Evolutionary conservation across 371 early-diverging fungal species (phyloP).

Genomic region (Mucor plumbeus): DNA sequence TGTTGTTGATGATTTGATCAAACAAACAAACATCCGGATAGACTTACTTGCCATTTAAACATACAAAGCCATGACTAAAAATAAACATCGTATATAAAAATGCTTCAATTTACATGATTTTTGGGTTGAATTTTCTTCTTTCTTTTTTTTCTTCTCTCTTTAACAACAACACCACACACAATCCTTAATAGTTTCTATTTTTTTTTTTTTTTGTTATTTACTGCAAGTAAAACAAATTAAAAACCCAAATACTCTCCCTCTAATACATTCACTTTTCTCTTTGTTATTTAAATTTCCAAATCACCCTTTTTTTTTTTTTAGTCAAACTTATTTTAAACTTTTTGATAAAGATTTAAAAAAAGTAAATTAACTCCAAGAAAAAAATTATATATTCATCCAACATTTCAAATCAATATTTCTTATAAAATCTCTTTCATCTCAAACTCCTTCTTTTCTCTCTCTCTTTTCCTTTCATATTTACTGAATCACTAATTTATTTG

Average conservation of each 20-base stretch:
- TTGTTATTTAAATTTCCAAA: not conserved
- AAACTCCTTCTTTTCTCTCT: constrained; percentile 2
- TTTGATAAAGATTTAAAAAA: constrained; percentile 28
- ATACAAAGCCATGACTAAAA: constrained; percentile 8
- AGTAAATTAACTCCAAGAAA: constrained; percentile 9
- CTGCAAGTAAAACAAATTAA: constrained; percentile 1
- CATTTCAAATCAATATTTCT: constrained; percentile 15
- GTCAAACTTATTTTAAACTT: constrained; percentile 28
- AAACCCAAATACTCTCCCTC: constrained; percentile 23
- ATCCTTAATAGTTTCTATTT: constrained; percentile 9
- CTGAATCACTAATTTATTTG: constrained; percentile 6
- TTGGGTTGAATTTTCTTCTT: constrained; percentile 8
- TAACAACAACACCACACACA: constrained; percentile 2
- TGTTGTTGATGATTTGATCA: not conserved
- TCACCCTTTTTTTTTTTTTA: constrained; percentile 19
- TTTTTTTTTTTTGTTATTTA: constrained; percentile 9
- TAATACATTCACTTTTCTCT: constrained; percentile 16
- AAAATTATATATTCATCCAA: not conserved
- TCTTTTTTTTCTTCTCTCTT: constrained; percentile 1
- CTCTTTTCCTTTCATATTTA: not conserved
- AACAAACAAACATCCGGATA: constrained; percentile 10
- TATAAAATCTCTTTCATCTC: not conserved
- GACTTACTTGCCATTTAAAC: constrained; percentile 2
- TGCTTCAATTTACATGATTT: not conserved
- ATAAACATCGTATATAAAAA: constrained; percentile 9